A percentile compares a stretch with the other conserved stretches of the same genome.
Conservation (phyloP, 768 basidiomycete species). For the Leccinellum rugosiceps region DNA sequence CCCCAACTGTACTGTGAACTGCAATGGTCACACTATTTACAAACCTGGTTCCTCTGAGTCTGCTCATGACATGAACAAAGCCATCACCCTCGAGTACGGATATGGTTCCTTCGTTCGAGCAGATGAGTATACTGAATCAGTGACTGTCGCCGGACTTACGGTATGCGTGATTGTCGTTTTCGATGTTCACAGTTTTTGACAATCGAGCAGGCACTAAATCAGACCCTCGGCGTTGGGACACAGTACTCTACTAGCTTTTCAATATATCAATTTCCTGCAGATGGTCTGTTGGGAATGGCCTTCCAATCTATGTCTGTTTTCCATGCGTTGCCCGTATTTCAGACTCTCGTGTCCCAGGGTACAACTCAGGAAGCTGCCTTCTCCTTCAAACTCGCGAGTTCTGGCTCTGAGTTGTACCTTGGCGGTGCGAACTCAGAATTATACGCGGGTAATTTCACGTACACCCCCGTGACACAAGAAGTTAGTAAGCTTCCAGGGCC, state of each 20-base stretch:
- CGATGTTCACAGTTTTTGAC: background rate
- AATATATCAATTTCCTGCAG: slow-evolving; percentile 8
- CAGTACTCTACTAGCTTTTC: slow-evolving; percentile 5
- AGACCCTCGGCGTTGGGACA: slow-evolving; percentile 15
- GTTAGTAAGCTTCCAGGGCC: slow-evolving; percentile 6
- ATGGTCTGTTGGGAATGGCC: slow-evolving; percentile 39
- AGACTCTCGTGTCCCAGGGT: slow-evolving; percentile 39
- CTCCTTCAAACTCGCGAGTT: slow-evolving; percentile 43
- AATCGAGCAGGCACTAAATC: slow-evolving; percentile 3
- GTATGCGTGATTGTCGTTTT: background rate
- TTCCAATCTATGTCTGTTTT: slow-evolving; percentile 39
- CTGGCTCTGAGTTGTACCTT: slow-evolving; percentile 45
- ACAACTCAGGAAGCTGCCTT: slow-evolving; percentile 35
- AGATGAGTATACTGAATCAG: slow-evolving; percentile 8
- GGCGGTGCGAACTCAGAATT: slow-evolving; percentile 46
- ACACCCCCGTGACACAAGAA: slow-evolving; percentile 9
- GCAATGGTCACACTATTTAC: slow-evolving; percentile 32
- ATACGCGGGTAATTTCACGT: slow-evolving; percentile 45
- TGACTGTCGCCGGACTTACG: slow-evolving; percentile 8
- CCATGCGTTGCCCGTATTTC: slow-evolving; percentile 34
- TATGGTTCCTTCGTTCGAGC: slow-evolving; percentile 3
- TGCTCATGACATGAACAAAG: background rate
- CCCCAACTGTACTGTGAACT: slow-evolving; percentile 19
- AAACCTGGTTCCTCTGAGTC: slow-evolving; percentile 20
- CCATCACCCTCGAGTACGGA: background rate